These are phyloP conservation scores for Quercus suber DNA, from an alignment of 306 rosid species.

Conservation along the genomic window DNA sequence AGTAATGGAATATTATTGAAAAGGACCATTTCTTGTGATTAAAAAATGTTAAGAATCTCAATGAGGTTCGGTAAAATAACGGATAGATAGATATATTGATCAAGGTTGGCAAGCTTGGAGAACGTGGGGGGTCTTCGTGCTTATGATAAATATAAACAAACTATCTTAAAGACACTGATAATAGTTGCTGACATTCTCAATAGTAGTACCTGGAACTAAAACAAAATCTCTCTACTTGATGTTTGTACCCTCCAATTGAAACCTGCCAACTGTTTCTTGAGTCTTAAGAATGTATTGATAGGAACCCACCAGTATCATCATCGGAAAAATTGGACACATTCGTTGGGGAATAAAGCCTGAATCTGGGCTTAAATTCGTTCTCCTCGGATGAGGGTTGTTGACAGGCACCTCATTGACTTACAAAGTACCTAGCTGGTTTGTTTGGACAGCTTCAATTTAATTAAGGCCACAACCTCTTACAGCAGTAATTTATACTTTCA, in stretches of 20 bases:
- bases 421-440: not conserved
- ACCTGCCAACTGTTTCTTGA: not conserved
- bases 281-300: not conserved
- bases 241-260: not conserved
- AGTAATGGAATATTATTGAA: not conserved
- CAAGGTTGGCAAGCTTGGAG: constrained; percentile 18
- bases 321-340: not conserved
- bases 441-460: not conserved
- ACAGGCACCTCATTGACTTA: not conserved
- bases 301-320: not conserved
- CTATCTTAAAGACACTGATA: not conserved
- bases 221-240: not conserved
- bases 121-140: constrained; percentile 28
- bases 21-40: not conserved
- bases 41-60: not conserved
- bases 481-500: not conserved
- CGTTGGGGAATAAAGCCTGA: not conserved
- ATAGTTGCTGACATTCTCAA: constrained; percentile 19
- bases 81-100: not conserved
- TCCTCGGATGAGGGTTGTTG: not conserved
- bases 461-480: not conserved
- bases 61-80: constrained; percentile 15
- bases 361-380: not conserved
- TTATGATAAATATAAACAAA: not conserved
- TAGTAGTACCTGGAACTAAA: not conserved